Base-by-base conservation (phyloP, 2,329 filamentous ascomycete genomes). In the Exophiala oligosperma region DNA sequence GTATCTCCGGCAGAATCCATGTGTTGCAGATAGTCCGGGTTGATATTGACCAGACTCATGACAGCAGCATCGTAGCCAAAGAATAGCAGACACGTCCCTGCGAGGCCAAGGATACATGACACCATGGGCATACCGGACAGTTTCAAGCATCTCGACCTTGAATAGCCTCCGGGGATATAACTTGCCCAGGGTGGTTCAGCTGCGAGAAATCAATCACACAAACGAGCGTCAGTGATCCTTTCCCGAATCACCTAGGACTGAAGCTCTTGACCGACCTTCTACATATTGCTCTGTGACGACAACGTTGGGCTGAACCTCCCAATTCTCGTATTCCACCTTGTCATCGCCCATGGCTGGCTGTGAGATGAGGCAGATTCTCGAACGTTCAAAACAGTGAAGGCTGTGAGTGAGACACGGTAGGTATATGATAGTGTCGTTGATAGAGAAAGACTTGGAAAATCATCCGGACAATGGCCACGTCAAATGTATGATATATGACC, bases 381-480 rank as follows among this genome's bases (percentile, higher is more conserved):
- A 41, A 41, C 4, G 38, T 41, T 41, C 47, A 12, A 29, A 50
- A 49, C 85, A 0, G 80, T 85, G 0, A 41, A 21, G 38, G 17
- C 38, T 41, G 12, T 41, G 17, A 41, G 38, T 41, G 38, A 41
- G 38, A 14, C 38, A 41, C 5, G 12, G 12, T 41, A 41, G 38
- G 38, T 41, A 41, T 14, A 7, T n/a, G 12, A 41, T 21, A n/a
- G 38, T 41, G 17, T 17, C 17, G 17, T 17, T 17, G 17, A 21
- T 14, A 41, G 38, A 41, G 38, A 41, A 41, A 41, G 17, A 41
- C 17, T 5, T 14, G 17, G 17, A 17, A 14, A 41, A 14, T 6
- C 17, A 41, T 41, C 6, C 4, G 38, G 38, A 41, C 4, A 41
- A 29, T 41, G 38, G 38, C 12, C 38, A 41, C 4, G 38, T 6